phyloP scores from a whole-genome alignment of 768 basidiomycete species.

The Daedalea quercina region DNA sequence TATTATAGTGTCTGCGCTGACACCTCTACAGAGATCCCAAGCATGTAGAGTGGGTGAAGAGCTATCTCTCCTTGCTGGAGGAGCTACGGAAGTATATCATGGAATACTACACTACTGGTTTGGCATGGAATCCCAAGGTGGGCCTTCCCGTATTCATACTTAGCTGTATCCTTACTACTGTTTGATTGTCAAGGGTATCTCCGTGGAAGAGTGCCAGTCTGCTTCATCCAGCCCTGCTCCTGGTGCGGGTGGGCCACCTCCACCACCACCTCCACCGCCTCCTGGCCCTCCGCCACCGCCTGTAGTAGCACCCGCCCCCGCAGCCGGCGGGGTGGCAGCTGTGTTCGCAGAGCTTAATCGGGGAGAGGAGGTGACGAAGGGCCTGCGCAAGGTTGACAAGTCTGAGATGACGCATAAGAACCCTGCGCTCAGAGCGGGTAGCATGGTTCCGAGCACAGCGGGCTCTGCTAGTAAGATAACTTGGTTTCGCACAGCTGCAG shows the following conservation, averaged over 20 bases:
- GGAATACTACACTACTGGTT: constrained; percentile 80
- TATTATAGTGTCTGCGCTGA: not conserved
- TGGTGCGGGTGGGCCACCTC: constrained; percentile 30
- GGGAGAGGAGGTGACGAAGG: constrained; percentile 85
- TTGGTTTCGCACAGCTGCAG: too few species aligned
- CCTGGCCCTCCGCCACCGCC: constrained; percentile 23
- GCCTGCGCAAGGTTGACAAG: constrained; percentile 88
- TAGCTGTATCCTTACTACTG: not conserved
- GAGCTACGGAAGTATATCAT: constrained; percentile 76
- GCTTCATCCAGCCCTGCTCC: constrained; percentile 26
- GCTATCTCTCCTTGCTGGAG: constrained; percentile 65
- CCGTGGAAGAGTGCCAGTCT: constrained; percentile 46
- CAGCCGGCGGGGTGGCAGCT: constrained; percentile 56
- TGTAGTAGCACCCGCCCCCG: constrained; percentile 21
- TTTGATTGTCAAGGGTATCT: constrained; percentile 39
- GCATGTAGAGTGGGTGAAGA: constrained; percentile 84
- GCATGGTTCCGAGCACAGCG: constrained; percentile 39
- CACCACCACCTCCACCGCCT: constrained; percentile 12
- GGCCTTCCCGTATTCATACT: constrained; percentile 10
- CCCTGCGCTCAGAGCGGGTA: constrained; percentile 63
- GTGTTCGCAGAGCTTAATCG: constrained; percentile 90
- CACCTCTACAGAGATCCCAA: constrained; percentile 61
- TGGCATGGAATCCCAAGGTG: constrained; percentile 85
- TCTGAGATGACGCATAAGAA: constrained; percentile 99
- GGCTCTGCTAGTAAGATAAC: constrained; percentile 10